phyloP scores from a whole-genome alignment of 2,329 filamentous ascomycete genomes.

The Alternaria atra region DNA sequence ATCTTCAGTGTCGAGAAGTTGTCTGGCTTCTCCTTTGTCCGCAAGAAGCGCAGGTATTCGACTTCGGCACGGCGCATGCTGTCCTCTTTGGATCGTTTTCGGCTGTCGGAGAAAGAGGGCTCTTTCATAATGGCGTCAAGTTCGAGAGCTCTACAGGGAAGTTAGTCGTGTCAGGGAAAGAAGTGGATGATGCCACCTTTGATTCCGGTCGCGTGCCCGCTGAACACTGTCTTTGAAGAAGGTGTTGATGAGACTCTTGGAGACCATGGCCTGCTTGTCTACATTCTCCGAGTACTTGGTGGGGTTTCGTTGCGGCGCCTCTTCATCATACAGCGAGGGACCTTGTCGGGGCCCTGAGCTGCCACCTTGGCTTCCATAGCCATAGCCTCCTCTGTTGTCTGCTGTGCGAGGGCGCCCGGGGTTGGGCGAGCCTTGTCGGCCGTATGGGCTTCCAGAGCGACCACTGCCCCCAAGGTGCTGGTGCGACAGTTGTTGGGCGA shows the following conservation, averaged over 20 bases:
- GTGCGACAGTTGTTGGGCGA: slow-evolving; percentile 96
- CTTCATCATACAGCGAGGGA: slow-evolving; percentile 64
- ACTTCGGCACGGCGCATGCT: slow-evolving; percentile 88
- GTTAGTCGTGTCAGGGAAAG: slow-evolving; percentile 25
- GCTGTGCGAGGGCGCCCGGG: slow-evolving; percentile 87
- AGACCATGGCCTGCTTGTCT: slow-evolving; percentile 73
- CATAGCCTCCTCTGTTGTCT: slow-evolving; percentile 67
- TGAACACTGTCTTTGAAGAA: slow-evolving; percentile 99
- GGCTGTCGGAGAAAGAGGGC: slow-evolving; percentile 74
- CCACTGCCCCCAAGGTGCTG: slow-evolving; percentile 84
- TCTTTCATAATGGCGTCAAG: slow-evolving; percentile 87
- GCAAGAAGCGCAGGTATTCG: slow-evolving; percentile 90
- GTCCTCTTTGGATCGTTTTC: slow-evolving; percentile 85
- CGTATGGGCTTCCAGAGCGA: slow-evolving; percentile 73
- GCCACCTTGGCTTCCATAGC: slow-evolving; percentile 72
- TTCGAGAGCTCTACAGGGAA: slow-evolving; percentile 77
- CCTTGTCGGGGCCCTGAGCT: slow-evolving; percentile 70
- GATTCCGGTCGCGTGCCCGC: slow-evolving; percentile 91
- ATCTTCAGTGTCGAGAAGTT: slow-evolving; percentile 98
- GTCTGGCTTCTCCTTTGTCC: slow-evolving; percentile 89
- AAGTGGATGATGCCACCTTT: slow-evolving; percentile 71
- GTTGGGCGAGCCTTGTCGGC: slow-evolving; percentile 71
- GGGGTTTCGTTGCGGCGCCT: slow-evolving; percentile 79
- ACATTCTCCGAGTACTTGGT: slow-evolving; percentile 90
- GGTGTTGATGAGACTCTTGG: slow-evolving; percentile 71